Percentiles rank a stretch among this genome's conserved stretches.
These are phyloP conservation scores for Oryza australiensis DNA, from an alignment of 176 grass and related monocot genomes.

Conservation along the genomic window DNA sequence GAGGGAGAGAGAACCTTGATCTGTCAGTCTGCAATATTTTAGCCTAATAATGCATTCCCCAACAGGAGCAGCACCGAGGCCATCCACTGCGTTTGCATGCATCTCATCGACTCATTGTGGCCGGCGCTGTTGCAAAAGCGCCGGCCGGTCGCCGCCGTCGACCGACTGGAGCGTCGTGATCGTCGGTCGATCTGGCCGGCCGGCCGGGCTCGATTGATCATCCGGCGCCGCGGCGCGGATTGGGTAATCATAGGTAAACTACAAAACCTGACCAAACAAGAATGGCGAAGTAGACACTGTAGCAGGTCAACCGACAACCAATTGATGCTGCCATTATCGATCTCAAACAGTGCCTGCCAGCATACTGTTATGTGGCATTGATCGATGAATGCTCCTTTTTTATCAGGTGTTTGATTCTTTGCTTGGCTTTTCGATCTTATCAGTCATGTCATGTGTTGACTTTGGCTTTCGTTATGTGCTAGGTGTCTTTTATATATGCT, in stretches of 20 bases:
- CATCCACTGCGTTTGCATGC: not conserved
- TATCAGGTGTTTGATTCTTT: not conserved
- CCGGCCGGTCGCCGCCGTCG: not conserved
- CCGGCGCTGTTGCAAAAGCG: not conserved
- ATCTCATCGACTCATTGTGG: not conserved
- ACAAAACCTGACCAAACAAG: not conserved
- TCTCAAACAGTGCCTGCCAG: not conserved
- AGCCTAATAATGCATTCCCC: slow-evolving; percentile 18
- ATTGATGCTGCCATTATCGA: not conserved
- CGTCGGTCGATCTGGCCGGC: not conserved
- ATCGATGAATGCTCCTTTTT: not conserved
- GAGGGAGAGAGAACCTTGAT: not conserved
- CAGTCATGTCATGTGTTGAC: not conserved
- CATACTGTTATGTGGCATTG: not conserved
- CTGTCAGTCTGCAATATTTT: not conserved
- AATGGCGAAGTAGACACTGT: not conserved
- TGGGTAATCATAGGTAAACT: not conserved
- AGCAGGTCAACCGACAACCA: not conserved
- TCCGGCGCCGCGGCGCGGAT: not conserved
- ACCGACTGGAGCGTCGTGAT: no score
- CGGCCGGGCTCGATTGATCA: not conserved
- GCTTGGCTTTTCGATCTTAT: not conserved
- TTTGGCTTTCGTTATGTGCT: not conserved
- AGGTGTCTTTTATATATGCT: not conserved
- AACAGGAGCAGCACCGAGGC: not conserved